Base-by-base conservation (phyloP, 352 stramenopile species). In the Pythium rhizo-oryzae region DNA sequence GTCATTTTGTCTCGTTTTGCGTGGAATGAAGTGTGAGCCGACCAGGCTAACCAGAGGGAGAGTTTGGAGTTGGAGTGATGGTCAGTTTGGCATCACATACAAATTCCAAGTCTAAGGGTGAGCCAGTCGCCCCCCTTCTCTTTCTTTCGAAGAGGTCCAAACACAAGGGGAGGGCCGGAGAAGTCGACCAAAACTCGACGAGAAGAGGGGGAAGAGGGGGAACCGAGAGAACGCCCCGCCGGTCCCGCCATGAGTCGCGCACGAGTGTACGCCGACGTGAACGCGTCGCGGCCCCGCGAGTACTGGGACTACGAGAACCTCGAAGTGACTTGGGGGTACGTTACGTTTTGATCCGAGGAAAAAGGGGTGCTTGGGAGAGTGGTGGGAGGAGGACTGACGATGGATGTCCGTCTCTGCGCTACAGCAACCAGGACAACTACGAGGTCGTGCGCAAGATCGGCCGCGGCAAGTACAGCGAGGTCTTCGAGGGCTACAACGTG, bases 301-400 rank as follows among this genome's bases (percentile, higher is more conserved):
- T 99, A 99, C 82, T 99, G 98, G 98, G 97, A 99, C 84, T 99
- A 99, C 76, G 97, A 99, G 80, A 98, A 93, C 70, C 82, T 99
- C n/a, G 96, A 94, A 61, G 96, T 99, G 49, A 97, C 94, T 35
- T 99, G 97, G 97, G 91, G 90, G 86, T 96, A 68, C 41, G 41
- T 47, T n/a, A 4, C 12, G 35, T 41, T 11, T 39, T 11, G 6
- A 39, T 39, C 33, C 11, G 33, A 11, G 6, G 6, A 39, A 11
- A 11, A 39, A 11, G 33, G 33, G 39, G 39, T 46, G 9, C 39
- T 18, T 46, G 39, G 15, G 39, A 19, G 39, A 46, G 9, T n/a
- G n/a, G n/a, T n/a, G n/a, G n/a, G n/a, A n/a, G n/a, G n/a, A n/a
- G n/a, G n/a, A n/a, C n/a, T 47, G 15, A 47, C 13, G 15, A 16